Percentiles rank a stretch among this genome's conserved stretches.
phyloP scores from a whole-genome alignment of 73 alveolate species.

The Paramecium octaurelia region DNA sequence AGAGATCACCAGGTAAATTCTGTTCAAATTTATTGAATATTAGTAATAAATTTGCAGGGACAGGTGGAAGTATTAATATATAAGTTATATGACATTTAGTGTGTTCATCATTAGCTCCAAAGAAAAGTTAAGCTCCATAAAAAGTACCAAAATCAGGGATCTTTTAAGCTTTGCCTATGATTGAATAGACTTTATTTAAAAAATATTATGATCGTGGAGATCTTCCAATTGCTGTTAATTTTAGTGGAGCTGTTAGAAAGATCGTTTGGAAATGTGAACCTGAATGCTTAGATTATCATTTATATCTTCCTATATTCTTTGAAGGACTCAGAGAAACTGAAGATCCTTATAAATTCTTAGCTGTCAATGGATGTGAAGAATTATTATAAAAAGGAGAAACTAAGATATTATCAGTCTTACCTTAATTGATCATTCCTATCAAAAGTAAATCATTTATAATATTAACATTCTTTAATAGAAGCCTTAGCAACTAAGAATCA shows the following conservation, averaged over 20 bases:
- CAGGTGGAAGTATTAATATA: slow-evolving; percentile 59
- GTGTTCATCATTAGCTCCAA: slow-evolving; percentile 62
- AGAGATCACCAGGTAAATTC: slow-evolving; percentile 42
- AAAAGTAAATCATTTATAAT: slow-evolving; percentile 62
- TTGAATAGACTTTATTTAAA: slow-evolving; percentile 68
- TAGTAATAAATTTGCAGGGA: slow-evolving; percentile 58
- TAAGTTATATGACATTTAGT: not conserved
- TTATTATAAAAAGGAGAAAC: slow-evolving; percentile 84
- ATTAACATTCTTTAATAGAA: not conserved
- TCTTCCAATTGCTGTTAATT: slow-evolving; percentile 80
- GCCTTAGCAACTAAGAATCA: slow-evolving; percentile 94
- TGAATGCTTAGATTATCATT: slow-evolving; percentile 90
- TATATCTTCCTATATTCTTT: slow-evolving; percentile 95
- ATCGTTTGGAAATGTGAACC: slow-evolving; percentile 83
- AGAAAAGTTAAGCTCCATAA: slow-evolving; percentile 32
- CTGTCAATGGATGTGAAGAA: slow-evolving; percentile 93
- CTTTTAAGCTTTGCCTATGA: slow-evolving; percentile 54
- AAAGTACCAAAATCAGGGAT: slow-evolving; percentile 58
- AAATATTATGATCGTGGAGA: slow-evolving; percentile 88
- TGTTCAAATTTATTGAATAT: slow-evolving; percentile 54
- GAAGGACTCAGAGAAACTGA: slow-evolving; percentile 96
- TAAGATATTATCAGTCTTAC: slow-evolving; percentile 94
- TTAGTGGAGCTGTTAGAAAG: slow-evolving; percentile 77
- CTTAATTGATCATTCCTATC: slow-evolving; percentile 95
- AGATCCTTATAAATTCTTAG: slow-evolving; percentile 97